Evolutionary conservation across 371 early-diverging fungal species (phyloP).

Genomic region (Catenaria anguillulae): DNA sequence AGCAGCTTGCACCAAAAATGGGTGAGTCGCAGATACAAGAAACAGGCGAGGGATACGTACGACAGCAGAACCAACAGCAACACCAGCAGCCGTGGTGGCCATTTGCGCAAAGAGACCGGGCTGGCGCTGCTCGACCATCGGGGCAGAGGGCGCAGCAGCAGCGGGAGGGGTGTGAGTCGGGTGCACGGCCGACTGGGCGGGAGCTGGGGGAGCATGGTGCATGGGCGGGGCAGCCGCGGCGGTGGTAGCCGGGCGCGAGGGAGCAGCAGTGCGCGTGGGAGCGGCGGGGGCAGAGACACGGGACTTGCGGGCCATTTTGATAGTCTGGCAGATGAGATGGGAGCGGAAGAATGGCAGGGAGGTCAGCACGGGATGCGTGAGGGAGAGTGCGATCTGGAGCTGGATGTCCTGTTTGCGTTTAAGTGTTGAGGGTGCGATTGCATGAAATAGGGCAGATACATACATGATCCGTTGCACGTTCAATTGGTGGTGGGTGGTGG

Average conservation of each 20-base stretch:
- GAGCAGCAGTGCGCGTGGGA: conserved; percentile 18
- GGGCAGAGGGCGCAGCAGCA: conserved; percentile 5
- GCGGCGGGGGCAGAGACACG: neutral
- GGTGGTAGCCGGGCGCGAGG: conserved; percentile 24
- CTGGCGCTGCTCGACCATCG: conserved; percentile 16
- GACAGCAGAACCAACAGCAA: conserved; percentile 73
- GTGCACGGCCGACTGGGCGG: conserved; percentile 26
- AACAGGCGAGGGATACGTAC: too few relatives aligned
- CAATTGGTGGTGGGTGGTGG: too few relatives aligned
- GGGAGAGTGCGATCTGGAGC: too few relatives aligned
- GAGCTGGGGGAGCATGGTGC: conserved; percentile 15
- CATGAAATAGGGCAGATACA: too few relatives aligned
- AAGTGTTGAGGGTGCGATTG: too few relatives aligned
- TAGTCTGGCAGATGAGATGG: too few relatives aligned
- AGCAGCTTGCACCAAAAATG: too few relatives aligned
- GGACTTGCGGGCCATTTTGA: conserved; percentile 5
- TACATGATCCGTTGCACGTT: too few relatives aligned
- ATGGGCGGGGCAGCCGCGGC: conserved; percentile 30
- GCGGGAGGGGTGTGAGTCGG: conserved; percentile 26
- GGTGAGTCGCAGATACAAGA: too few relatives aligned
- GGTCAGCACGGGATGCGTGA: too few relatives aligned
- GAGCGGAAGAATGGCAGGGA: too few relatives aligned
- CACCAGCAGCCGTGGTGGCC: conserved; percentile 86
- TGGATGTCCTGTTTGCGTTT: too few relatives aligned
- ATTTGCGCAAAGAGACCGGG: conserved; percentile 69